Evolutionary conservation across 177 flowering plant genomes (phyloP), one percentile per base, ranked within the genome.

Genomic region (Vitis hybrid): DNA sequence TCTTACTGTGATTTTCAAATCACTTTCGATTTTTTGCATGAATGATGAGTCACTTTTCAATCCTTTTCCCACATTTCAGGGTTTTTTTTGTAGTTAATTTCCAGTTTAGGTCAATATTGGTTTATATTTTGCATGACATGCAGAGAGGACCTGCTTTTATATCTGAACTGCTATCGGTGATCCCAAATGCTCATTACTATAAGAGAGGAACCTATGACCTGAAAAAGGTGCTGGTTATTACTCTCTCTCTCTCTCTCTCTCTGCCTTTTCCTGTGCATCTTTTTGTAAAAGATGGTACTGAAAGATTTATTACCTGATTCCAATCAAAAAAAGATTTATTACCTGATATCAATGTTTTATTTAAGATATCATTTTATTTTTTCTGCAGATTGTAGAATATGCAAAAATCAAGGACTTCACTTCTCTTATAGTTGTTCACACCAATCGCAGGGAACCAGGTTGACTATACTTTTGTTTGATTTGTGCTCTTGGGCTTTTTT

Each of bases 111-210:
- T 21, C 49, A 11, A n/a, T 49, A 55, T 15, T n/a, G 60, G 64
- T 52, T 69, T 56, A 51, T 56, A 18, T 49, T 27, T 62, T 14
- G 48, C 58, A 52, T 73, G 72, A 11, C 68, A 50, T 83, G 56
- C 88, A 94, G 98, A 89, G 97, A 72, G 98, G 98, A 56, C 99
- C 98, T 66, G 93, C 83, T 19, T 93, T 95, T 76, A 86, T 91
- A 68, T 73, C 80, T 3, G 98, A 95, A 66, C 76, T 95, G 27
- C 87, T 93, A 12, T 65, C 86, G 12, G 94, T 91, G 59, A 91
- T 95, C 60, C 99, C 99, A 15, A 95, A 93, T 85, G 88, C 97
- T 2, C 84, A 88, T 56, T 95, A 89, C 68, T 83, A 78, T 71
- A 91, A 86, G 79, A 87, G 99, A 80, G 98, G 99, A 79, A 95